These are phyloP conservation scores for Sisymbrium altissimum DNA, from an alignment of 345 rosid genomes.

Conservation along the genomic window DNA sequence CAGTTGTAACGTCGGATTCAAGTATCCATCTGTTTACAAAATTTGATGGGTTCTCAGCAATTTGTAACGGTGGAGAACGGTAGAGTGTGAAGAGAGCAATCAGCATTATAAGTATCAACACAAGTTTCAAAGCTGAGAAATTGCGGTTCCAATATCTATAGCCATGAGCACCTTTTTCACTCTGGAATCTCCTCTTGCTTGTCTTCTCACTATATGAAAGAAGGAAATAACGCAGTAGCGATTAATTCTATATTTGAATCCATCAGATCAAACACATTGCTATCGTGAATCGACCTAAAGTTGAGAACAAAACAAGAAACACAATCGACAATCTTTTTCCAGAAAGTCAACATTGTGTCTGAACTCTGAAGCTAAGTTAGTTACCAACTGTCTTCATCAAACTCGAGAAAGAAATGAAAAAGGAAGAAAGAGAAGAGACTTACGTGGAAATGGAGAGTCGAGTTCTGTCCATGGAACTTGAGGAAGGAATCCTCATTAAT, in stretches of 20 bases:
- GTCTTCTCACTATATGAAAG: slow-evolving; percentile 48
- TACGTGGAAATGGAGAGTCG: slow-evolving; percentile 49
- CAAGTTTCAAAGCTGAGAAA: slow-evolving; percentile 45
- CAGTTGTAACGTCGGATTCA: slow-evolving; percentile 40
- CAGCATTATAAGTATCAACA: slow-evolving; percentile 49
- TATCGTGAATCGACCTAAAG: background rate
- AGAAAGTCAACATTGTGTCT: slow-evolving; percentile 14
- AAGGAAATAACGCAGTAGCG: background rate
- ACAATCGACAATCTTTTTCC: background rate
- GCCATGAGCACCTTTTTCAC: slow-evolving; percentile 53
- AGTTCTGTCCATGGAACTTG: slow-evolving; percentile 48
- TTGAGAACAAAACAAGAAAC: background rate
- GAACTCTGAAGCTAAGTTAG: background rate
- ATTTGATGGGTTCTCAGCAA: slow-evolving; percentile 50
- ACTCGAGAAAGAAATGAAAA: background rate
- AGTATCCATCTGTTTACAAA: slow-evolving; percentile 47
- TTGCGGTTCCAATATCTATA: slow-evolving; percentile 52
- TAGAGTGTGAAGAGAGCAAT: slow-evolving; percentile 59
- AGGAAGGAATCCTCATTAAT: slow-evolving; percentile 27
- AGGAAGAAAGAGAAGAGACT: slow-evolving; percentile 30
- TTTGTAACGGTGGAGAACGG: slow-evolving; percentile 57
- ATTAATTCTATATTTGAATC: background rate
- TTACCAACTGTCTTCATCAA: background rate
- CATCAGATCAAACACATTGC: background rate
- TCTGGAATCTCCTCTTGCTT: slow-evolving; percentile 46